A percentile compares a stretch with the other conserved stretches of the same genome.
Conservation (phyloP, 805 yeast species). For the Zygotorulaspora danielsina region DNA sequence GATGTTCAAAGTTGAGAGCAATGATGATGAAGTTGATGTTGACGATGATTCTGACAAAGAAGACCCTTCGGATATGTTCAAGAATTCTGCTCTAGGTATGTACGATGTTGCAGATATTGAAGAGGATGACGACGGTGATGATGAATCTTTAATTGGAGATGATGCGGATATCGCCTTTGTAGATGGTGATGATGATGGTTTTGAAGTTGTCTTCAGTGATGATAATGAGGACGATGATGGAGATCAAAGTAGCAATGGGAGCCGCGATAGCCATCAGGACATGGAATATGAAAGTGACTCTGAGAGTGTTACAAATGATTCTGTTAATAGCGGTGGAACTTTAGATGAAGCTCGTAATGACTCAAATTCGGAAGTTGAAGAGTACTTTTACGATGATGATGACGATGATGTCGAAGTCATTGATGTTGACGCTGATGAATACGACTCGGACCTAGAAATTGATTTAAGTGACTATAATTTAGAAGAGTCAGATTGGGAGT, state of each 20-base stretch:
- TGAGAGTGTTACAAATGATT: slow-evolving; percentile 31
- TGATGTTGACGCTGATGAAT: slow-evolving; percentile 29
- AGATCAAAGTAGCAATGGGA: slow-evolving; percentile 25
- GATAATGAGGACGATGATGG: slow-evolving; percentile 35
- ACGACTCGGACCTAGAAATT: slow-evolving; percentile 34
- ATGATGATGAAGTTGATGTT: slow-evolving; percentile 51
- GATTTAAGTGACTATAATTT: slow-evolving; percentile 36
- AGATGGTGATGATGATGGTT: slow-evolving; percentile 36
- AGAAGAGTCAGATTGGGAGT: slow-evolving; percentile 37
- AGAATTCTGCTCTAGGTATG: slow-evolving; percentile 91
- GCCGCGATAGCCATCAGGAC: slow-evolving; percentile 15
- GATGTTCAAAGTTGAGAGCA: slow-evolving; percentile 53
- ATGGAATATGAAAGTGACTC: slow-evolving; percentile 25
- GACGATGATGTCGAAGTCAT: slow-evolving; percentile 24
- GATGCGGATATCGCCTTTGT: slow-evolving; percentile 41
- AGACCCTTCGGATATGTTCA: slow-evolving; percentile 76
- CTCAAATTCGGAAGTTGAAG: slow-evolving; percentile 30
- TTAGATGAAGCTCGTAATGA: slow-evolving; percentile 28
- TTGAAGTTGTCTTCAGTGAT: slow-evolving; percentile 34
- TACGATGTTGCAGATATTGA: slow-evolving; percentile 76
- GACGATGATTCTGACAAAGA: slow-evolving; percentile 63
- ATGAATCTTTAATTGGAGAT: slow-evolving; percentile 44
- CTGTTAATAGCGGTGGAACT: slow-evolving; percentile 16
- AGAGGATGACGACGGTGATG: slow-evolving; percentile 53
- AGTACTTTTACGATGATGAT: slow-evolving; percentile 21